Evolutionary conservation across 1,284 basidiomycete species (phyloP), one percentile per base, ranked within the genome.

Genomic region (Inonotus hispidus): DNA sequence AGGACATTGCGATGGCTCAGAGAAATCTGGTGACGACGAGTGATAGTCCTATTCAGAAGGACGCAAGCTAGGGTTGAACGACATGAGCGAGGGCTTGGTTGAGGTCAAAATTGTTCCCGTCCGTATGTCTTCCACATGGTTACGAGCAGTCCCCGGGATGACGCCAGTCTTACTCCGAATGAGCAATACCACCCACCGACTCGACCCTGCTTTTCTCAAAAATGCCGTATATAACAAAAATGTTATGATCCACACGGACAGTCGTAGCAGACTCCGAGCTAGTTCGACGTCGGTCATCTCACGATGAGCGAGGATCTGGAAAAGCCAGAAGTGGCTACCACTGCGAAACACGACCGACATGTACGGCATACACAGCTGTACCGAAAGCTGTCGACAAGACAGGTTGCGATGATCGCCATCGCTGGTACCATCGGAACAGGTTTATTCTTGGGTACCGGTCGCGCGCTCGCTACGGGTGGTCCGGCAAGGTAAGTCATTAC

Each of bases 361-460:
- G 46, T 13, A 7, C 46, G 10, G 19, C 46, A 47, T 1, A 47
- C 25, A 14, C 1, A 3, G 6, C 35, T 38, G 41, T 23, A 38
- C n/a, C 80, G 88, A 45, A 82, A 81, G 0, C 76, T 91, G 19
- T 87, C 87, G 43, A 82, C 86, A 1, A 74, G 88, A 37, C 88
- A 91, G 70, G 88, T 91, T 1, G 86, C 88, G 69, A 91, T 91
- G 88, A 91, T 91, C 61, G 89, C 88, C 16, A 83, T 91, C 57
- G 88, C 80, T 38, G 88, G 88, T 5, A 87, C 85, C 2, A 87
- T 88, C 62, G 80, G 64, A 7, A 37, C 62, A 46, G 66, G 64
- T 14, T 43, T 68, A 39, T 66, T 66, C 49, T 56, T 66, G 39
- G 66, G 67, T 11, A 89, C 87, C 1, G 88, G 88, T 8, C 78